A percentile compares a stretch with the other conserved stretches of the same genome.
These are phyloP conservation scores for Acephala macrosclerotiorum DNA, from an alignment of 2,329 filamentous ascomycete genomes.

Conservation along the genomic window DNA sequence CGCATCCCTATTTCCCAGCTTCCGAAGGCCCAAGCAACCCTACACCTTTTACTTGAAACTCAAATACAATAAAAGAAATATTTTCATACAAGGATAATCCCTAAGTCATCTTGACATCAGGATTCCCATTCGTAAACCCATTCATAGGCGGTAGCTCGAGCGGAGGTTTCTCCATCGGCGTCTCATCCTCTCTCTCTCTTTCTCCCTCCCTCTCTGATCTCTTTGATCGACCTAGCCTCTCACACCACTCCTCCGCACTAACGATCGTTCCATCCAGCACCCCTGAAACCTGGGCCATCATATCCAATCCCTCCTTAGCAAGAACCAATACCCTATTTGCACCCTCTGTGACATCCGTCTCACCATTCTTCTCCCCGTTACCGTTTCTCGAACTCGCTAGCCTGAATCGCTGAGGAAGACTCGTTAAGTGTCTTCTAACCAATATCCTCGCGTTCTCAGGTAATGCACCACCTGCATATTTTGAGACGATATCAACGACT, in stretches of 20 bases:
- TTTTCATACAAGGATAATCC: constrained; percentile 13
- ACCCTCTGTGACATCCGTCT: constrained; percentile 56
- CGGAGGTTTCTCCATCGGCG: constrained; percentile 28
- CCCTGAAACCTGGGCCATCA: constrained; percentile 89
- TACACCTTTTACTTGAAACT: not conserved
- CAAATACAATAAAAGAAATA: constrained; percentile 12
- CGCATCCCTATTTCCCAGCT: not conserved
- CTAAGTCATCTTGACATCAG: constrained; percentile 35
- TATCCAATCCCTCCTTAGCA: constrained; percentile 89
- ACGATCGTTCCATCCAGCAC: constrained; percentile 89
- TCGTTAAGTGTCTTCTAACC: constrained; percentile 84
- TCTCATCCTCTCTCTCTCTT: not conserved
- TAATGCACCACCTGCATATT: constrained; percentile 88
- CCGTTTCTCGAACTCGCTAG: constrained; percentile 64
- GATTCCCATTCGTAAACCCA: constrained; percentile 18
- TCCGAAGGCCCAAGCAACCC: not conserved
- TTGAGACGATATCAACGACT: constrained; percentile 85
- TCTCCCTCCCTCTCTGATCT: constrained; percentile 38
- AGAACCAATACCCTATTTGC: constrained; percentile 85
- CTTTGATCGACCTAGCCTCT: constrained; percentile 66
- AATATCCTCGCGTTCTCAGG: constrained; percentile 87
- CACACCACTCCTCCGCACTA: constrained; percentile 92
- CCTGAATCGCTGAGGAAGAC: constrained; percentile 83
- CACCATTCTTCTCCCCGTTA: constrained; percentile 45
- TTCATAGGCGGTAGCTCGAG: constrained; percentile 24